Base-by-base conservation (phyloP, 768 basidiomycete species). In the Lyophyllum decastes region DNA sequence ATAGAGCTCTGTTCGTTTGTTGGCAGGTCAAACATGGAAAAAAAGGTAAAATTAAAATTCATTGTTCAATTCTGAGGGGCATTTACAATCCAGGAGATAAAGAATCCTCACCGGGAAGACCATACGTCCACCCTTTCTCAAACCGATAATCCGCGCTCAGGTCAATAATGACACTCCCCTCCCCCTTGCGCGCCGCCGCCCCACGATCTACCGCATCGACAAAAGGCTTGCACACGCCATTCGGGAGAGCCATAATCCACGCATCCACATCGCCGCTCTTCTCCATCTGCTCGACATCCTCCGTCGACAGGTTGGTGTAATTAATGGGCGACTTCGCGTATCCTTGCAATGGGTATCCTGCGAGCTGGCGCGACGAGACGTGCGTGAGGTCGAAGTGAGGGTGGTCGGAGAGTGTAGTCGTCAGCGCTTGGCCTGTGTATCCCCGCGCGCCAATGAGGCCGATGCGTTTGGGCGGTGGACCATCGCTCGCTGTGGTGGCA, bases 181-280 rank as follows among this genome's bases (percentile, higher is more conserved):
- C 75, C 50, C 75, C 75, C 17, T 72, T 74, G 61, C 86, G 84
- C 65, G 79, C 82, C 60, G 76, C 74, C 14, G 88, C 78, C 5
- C 88, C 93, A 35, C 84, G 81, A 66, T 97, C 94, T 47, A 99
- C 76, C 16, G 96, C 96, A 66, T 95, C 94, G 33, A 99, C 94
- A 69, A 96, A 99, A 0, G 95, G 95, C 73, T 95, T 95, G 77
- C 92, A 90, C 24, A 94, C 84, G 19, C 97, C 97, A 64, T 98
- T 99, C n/a, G 97, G 97, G 48, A 99, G 82, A 2, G 97, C 97
- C 92, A 98, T 95, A 52, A 98, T 86, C 96, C 97, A 99, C 9
- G 94, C 96, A 69, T 99, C 96, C 17, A 99, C 94, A 67, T 90
- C 90, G 9, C 90, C 88, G 49, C 85, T 78, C 73, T 88, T 87